Base-by-base conservation (phyloP, 306 rosid genomes). In the Gastrolobium villosum region DNA sequence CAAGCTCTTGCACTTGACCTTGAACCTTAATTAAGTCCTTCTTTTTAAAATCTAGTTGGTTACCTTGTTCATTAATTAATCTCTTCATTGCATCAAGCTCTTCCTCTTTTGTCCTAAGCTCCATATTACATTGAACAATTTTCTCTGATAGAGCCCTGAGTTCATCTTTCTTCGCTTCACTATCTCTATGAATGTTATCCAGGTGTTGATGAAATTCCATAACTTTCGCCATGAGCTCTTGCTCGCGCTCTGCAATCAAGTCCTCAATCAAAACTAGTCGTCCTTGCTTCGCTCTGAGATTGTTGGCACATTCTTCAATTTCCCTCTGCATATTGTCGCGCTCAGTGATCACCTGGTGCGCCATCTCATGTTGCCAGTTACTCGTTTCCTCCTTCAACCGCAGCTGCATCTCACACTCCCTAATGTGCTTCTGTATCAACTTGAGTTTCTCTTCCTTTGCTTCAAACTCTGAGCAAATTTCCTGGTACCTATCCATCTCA, bases 381-480 rank as follows among this genome's bases (percentile, higher is more conserved):
- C 20, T 65, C 5, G 78, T 77, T 6, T 78, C 80, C 37, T 77
- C 65, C 60, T 44, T 70, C 4, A 44, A 10, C 41, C n/a, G 10
- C 15, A 76, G 8, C 7, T 9, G 15, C 62, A 46, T 68, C 37
- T 82, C 82, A 52, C 82, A 53, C n/a, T 88, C 84, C 4, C 10
- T 1, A 31, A 77, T 65, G 64, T 26, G 64, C 10, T 60, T 65
- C 56, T 86, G 79, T 5, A 62, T 28, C 11, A 70, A 49, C 1
- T 75, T 61, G 4, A 88, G 64, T 36, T 65, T 55, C 56, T 70
- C 76, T 26, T 28, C 81, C 32, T 49, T 79, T 10, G 32, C 50
- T 14, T 68, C 78, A 53, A 79, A 34, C 50, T 84, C 85, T 45
- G n/a, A n/a, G n/a, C n/a, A n/a, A n/a, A n/a, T n/a, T n/a, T n/a